Evolutionary conservation across 1,284 basidiomycete species (phyloP), one percentile per base, ranked within the genome.

Genomic region (Puccinia hordei): DNA sequence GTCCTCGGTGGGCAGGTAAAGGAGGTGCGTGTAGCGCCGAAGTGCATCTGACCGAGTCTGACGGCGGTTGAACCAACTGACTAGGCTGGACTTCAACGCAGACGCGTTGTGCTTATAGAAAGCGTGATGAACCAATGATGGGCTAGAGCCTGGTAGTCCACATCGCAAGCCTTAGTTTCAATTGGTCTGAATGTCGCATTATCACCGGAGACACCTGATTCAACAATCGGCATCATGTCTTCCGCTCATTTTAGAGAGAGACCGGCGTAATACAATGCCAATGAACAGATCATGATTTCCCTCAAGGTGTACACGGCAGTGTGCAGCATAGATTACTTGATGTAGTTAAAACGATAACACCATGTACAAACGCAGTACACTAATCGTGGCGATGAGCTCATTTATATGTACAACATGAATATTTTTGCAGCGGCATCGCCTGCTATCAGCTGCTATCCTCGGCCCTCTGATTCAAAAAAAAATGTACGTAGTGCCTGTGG

Each of bases 1-100:
- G 15, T n/a, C 44, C 13, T 69, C 12, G 66, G 66, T 27, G 41
- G 65, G 65, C 65, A 69, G 30, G 61, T 46, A 27, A 22, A 51
- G 66, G 66, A 69, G 44, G 66, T 69, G 66, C 66, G 17, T 30
- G 46, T 0, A 22, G 66, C 44, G 66, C 66, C 66, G 41, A 65
- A 65, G 61, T 69, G 57, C 24, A 15, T 27, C 33, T 61, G 57
- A n/a, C 24, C n/a, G 66, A 27, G 24, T 27, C 33, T 61, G 57
- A n/a, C 24, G 41, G 66, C 46, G 24, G 41, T 1, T 30, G 1
- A 49, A 69, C 33, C n/a, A 69, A 69, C 46, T 44, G n/a, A 27
- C 30, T 68, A 35, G 65, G n/a, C 65, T 33, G 65, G 24, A 44
- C n/a, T n/a, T n/a, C n/a, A n/a, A n/a, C n/a, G 66, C 24, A 69